A percentile compares a stretch with the other conserved stretches of the same genome.
Evolutionary conservation across 495 filamentous ascomycete species (phyloP).

Genomic region (Xylaria scruposa): DNA sequence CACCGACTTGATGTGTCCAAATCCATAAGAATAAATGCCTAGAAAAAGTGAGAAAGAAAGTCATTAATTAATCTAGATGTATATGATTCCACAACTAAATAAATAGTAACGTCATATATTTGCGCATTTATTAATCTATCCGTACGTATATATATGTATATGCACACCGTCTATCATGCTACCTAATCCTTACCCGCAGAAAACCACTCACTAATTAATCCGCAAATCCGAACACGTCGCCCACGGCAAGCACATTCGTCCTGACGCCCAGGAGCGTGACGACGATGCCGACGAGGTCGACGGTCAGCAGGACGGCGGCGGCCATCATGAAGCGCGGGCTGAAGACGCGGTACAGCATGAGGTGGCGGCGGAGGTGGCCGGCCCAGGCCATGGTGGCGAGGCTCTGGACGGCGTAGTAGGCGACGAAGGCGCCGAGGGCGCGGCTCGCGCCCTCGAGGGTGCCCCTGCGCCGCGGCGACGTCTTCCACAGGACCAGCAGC

Average conservation of each 20-base stretch:
- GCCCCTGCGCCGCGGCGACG: conserved; percentile 60
- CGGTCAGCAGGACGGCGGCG: conserved; percentile 70
- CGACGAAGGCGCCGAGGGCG: conserved; percentile 72
- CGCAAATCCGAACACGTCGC: conserved; percentile 87
- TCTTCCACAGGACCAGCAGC: conserved; percentile 86
- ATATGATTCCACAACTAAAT: neutral
- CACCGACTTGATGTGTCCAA: no score
- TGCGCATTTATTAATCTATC: neutral
- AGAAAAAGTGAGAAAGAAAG: neutral
- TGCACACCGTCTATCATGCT: neutral
- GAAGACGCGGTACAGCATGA: conserved; percentile 98
- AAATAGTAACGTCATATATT: neutral
- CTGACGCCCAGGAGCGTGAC: conserved; percentile 74
- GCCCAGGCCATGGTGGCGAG: conserved; percentile 89
- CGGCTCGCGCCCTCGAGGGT: conserved; percentile 72
- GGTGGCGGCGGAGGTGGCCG: conserved; percentile 81
- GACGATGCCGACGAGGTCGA: conserved; percentile 75
- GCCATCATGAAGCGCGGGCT: conserved; percentile 88
- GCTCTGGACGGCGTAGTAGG: conserved; percentile 81
- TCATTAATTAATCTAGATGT: neutral
- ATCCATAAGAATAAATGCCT: neutral
- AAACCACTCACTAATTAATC: conserved; percentile 37
- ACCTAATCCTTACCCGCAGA: neutral
- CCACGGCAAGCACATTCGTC: conserved; percentile 75
- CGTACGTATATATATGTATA: neutral